Evolutionary conservation across 768 basidiomycete species (phyloP), one percentile per base, ranked within the genome.

Genomic region (Tulasnella sp.): DNA sequence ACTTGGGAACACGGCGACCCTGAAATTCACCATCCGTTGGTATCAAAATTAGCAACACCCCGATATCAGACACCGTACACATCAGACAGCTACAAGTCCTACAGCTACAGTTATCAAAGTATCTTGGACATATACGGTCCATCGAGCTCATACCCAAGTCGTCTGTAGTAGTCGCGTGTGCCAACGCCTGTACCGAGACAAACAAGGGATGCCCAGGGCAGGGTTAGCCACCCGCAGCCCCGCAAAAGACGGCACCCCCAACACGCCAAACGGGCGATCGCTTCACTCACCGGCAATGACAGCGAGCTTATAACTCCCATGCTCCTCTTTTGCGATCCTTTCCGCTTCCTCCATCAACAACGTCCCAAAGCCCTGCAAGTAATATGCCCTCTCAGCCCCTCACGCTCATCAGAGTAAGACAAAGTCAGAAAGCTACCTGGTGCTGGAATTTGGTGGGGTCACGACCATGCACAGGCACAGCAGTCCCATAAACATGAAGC

Each of bases 361-460:
- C 40, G 96, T 98, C 16, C 98, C 98, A 83, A 99, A 98, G 10
- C 98, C 98, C 90, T 96, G 83, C n/a, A 16, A 15, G 55, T 39
- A 18, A 40, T n/a, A 26, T 69, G 13, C 2, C 20, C 32, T 32
- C 29, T 5, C 26, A 37, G 57, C 39, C 51, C 7, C 15, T 40
- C 46, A 9, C 11, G 72, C n/a, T n/a, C n/a, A n/a, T n/a, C n/a
- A n/a, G n/a, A n/a, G n/a, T n/a, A n/a, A n/a, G n/a, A n/a, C n/a
- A n/a, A n/a, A n/a, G n/a, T n/a, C n/a, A n/a, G n/a, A n/a, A n/a
- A n/a, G n/a, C n/a, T n/a, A 91, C 91, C 87, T 95, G 94, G 85
- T 98, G 96, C 83, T 98, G 96, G 87, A 99, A 98, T 85, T 97
- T 98, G 44, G 96, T 98, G 26, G 98, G 98, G 85, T 99, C 96